Evolutionary conservation across 1,284 basidiomycete genomes (phyloP).

Genomic region (Leccinum subrobustum): DNA sequence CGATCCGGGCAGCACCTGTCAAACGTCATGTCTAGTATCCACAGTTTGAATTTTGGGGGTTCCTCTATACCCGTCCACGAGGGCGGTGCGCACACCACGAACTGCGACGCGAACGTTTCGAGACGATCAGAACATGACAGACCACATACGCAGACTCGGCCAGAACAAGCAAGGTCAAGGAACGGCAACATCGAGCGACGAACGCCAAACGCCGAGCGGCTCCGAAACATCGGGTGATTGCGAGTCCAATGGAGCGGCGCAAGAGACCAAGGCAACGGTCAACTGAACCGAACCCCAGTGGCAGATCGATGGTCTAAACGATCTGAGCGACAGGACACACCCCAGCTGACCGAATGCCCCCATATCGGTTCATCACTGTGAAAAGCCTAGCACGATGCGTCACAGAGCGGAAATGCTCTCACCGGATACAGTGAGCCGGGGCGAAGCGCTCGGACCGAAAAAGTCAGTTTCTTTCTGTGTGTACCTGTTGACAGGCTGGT

Average conservation of each 20-base stretch:
- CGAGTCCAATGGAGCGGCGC: background rate
- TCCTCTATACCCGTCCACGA: background rate
- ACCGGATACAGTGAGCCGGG: background rate
- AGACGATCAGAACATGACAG: conserved; percentile 8
- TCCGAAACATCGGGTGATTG: background rate
- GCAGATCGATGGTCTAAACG: background rate
- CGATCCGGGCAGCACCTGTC: background rate
- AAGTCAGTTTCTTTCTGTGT: conserved; percentile 1
- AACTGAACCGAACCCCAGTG: conserved; percentile 1
- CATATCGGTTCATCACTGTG: conserved; percentile 21
- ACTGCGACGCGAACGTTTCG: background rate
- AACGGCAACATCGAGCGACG: conserved; percentile 7
- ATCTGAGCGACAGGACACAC: background rate
- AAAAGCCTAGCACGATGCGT: background rate
- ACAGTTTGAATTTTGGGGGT: background rate
- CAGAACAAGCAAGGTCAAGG: background rate
- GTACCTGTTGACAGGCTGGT: conserved; percentile 2
- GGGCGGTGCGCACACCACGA: background rate
- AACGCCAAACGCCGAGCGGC: background rate
- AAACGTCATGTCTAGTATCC: background rate
- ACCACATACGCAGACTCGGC: background rate
- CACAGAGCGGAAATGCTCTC: background rate
- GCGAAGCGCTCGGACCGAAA: background rate
- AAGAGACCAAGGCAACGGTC: background rate
- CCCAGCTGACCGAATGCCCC: background rate